Evolutionary conservation across 2,329 filamentous ascomycete species (phyloP).

Genomic region (Fusarium mexicanum): DNA sequence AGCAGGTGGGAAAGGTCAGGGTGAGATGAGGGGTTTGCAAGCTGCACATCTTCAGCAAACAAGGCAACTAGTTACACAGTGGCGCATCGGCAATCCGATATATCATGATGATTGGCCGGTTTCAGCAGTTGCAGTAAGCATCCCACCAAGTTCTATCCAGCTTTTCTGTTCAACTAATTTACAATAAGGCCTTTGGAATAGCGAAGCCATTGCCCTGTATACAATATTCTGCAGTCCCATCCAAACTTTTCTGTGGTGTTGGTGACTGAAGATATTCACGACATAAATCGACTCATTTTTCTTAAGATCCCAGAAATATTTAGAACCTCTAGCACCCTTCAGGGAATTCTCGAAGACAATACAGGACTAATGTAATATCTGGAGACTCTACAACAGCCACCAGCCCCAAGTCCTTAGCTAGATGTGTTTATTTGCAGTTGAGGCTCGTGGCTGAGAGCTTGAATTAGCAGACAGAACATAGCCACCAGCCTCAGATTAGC

Average conservation of each 20-base stretch:
- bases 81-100: neutral
- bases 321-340: neutral
- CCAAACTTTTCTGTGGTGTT: rapidly evolving
- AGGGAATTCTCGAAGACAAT: neutral
- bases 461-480: no score
- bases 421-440: no score
- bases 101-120: neutral
- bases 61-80: neutral
- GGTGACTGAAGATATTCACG: neutral
- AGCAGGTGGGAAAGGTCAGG: neutral
- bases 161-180: neutral
- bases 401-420: neutral
- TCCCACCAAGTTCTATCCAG: no score
- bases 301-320: neutral
- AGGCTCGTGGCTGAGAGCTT: no score
- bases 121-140: neutral
- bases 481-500: neutral
- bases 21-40: neutral
- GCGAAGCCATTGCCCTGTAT: rapidly evolving
- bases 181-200: no score
- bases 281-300: neutral
- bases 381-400: neutral
- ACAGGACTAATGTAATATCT: neutral
- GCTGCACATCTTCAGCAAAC: neutral
- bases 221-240: neutral